Evolutionary conservation across 139 green algal genomes (phyloP), one percentile per base, ranked within the genome.

Genomic region (Asterochloris erici): DNA sequence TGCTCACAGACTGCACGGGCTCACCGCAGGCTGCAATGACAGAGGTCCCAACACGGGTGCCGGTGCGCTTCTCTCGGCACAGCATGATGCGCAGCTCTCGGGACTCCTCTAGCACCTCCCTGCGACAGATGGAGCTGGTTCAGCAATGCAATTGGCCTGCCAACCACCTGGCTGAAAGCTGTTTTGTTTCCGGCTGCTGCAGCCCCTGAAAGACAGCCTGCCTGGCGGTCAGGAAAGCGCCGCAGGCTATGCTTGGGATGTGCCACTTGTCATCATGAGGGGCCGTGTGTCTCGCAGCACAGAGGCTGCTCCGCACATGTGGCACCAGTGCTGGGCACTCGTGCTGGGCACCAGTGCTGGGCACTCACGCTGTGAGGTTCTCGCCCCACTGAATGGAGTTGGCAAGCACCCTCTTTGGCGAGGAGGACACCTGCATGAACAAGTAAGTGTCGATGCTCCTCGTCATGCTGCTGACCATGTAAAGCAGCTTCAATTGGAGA

Each of bases 21-120:
- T 71, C 69, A 95, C 89, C 93, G 78, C 94, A 97, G 38, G 94
- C 94, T 54, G 94, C 94, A 64, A 97, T 85, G 15, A 98, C 92
- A 28, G 87, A 87, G 11, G 90, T 94, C 29, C 87, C 83, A 17
- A 66, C 66, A 78, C 91, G 90, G 29, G 79, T 85, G 28, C 83
- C 86, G 63, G 79, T 78, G 28, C 86, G 83, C 87, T 95, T 95
- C 68, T 96, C 91, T 11, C 89, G 86, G 88, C 95, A 98, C 23
- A 98, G 89, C 87, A 98, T 95, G 27, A 98, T 86, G 47, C 95
- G 91, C 80, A 98, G 86, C 87, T 98, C 95, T 16, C 82, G 91
- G 11, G 93, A 88, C 15, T 88, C 91, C 64, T 98, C 93, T 27
- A 95, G 85, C 74, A 96, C 84, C 85, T 98, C 94, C 47, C 94